These are phyloP conservation scores for Serendipita sp. DNA, from an alignment of 768 basidiomycete genomes.

Conservation along the genomic window DNA sequence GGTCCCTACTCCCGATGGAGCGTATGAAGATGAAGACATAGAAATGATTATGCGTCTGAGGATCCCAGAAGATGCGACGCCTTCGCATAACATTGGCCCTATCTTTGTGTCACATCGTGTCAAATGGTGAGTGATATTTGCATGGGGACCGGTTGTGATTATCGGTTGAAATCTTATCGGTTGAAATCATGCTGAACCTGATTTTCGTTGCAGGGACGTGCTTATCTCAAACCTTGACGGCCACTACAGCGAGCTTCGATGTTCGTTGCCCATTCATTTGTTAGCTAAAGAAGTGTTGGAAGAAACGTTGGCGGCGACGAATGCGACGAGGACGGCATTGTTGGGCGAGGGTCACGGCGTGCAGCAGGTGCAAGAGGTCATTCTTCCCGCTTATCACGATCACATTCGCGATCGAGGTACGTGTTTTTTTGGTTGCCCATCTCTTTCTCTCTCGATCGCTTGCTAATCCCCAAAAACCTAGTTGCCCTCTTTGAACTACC, in stretches of 20 bases:
- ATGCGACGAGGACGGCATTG: slow-evolving; percentile 59
- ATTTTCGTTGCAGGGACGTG: slow-evolving; percentile 42
- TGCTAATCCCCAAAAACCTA: neutral
- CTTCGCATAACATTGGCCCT: slow-evolving; percentile 61
- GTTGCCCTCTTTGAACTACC: neutral
- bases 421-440: slow-evolving; percentile 23
- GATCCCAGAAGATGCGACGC: slow-evolving; percentile 44
- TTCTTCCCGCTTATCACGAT: slow-evolving; percentile 76
- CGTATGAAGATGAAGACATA: slow-evolving; percentile 24
- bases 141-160: neutral
- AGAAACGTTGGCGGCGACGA: slow-evolving; percentile 57
- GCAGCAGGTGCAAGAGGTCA: slow-evolving; percentile 41
- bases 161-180: neutral
- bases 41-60: slow-evolving; percentile 41
- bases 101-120: slow-evolving; percentile 63
- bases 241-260: slow-evolving; percentile 86
- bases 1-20: slow-evolving; percentile 10
- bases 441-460: neutral
- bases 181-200: neutral
- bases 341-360: slow-evolving; percentile 27
- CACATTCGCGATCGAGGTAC: slow-evolving; percentile 65
- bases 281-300: slow-evolving; percentile 56
- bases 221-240: slow-evolving; percentile 75
- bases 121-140: slow-evolving; percentile 21
- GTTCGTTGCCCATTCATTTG: slow-evolving; percentile 77